A percentile compares a stretch with the other conserved stretches of the same genome.
These are phyloP conservation scores for Pseudogymnoascus sp. DNA, from an alignment of 2,329 filamentous ascomycete genomes.

Conservation along the genomic window DNA sequence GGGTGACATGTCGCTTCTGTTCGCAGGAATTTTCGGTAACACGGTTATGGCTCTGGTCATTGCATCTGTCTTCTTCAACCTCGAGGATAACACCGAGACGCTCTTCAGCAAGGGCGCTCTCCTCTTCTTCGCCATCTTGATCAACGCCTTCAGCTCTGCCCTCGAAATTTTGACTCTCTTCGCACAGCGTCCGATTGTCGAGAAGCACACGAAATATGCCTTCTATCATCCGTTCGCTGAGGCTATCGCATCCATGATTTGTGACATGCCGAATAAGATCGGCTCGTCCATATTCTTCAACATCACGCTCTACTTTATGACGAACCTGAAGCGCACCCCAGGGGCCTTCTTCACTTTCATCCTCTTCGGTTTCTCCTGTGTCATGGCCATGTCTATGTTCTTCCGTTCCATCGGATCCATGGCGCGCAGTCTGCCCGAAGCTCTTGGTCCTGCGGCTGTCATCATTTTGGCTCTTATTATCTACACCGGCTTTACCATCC, in stretches of 20 bases:
- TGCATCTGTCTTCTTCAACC: conserved; percentile 57
- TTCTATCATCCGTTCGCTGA: conserved; percentile 86
- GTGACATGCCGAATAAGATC: conserved; percentile 78
- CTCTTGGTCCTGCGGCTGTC: conserved; percentile 53
- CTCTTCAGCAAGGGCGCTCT: conserved; percentile 58
- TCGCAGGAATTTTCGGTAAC: conserved; percentile 36
- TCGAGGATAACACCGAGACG: conserved; percentile 44
- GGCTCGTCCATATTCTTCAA: conserved; percentile 71
- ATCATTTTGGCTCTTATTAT: conserved; percentile 31
- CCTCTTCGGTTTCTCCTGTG: conserved; percentile 23
- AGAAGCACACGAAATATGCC: conserved; percentile 81
- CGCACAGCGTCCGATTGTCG: conserved; percentile 82
- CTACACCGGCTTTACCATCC: conserved; percentile 36
- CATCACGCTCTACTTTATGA: conserved; percentile 77
- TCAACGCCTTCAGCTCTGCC: conserved; percentile 57
- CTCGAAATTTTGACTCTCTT: conserved; percentile 76
- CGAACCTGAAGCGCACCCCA: conserved; percentile 57
- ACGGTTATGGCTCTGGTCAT: conserved; percentile 54
- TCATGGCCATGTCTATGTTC: conserved; percentile 65
- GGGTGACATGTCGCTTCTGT: conserved; percentile 65
- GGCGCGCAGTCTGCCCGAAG: conserved; percentile 62
- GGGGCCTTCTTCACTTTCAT: conserved; percentile 78
- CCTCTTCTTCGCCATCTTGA: conserved; percentile 60
- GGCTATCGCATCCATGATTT: conserved; percentile 81
- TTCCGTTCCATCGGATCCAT: conserved; percentile 74